phyloP scores from a whole-genome alignment of 495 filamentous ascomycete genomes.

The Lophiotrema nucula region DNA sequence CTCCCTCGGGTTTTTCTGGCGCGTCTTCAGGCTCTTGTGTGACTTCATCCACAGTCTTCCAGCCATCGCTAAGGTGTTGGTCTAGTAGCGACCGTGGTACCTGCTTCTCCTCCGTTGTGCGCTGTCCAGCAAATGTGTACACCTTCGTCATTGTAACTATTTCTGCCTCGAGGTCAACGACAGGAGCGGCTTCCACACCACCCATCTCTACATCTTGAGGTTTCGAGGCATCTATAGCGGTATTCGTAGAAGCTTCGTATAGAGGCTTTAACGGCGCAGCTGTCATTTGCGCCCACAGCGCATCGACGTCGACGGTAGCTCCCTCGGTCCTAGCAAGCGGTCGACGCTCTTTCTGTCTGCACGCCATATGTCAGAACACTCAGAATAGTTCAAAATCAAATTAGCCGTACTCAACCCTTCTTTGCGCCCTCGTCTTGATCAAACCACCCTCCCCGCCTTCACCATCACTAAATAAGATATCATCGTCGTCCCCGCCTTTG shows the following conservation, averaged over 20 bases:
- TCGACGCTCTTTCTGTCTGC: constrained; percentile 65
- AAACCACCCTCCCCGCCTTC: constrained; percentile 73
- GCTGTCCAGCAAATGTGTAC: constrained; percentile 88
- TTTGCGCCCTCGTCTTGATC: constrained; percentile 70
- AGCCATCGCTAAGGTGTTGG: constrained; percentile 59
- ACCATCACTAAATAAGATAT: constrained; percentile 34
- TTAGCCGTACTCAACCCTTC: constrained; percentile 38
- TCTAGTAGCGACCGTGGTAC: constrained; percentile 78
- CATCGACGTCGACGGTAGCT: constrained; percentile 85
- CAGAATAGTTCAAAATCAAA: no score
- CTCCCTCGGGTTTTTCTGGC: constrained; percentile 5
- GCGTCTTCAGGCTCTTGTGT: constrained; percentile 39
- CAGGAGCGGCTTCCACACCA: background rate
- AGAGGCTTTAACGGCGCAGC: constrained; percentile 27
- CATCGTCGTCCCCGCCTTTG: constrained; percentile 41
- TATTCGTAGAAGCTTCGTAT: background rate
- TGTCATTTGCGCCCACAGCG: constrained; percentile 79
- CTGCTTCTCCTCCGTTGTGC: constrained; percentile 76
- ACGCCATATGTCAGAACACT: constrained; percentile 6
- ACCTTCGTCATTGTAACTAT: constrained; percentile 82
- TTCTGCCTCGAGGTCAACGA: constrained; percentile 40
- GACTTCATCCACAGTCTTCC: constrained; percentile 33
- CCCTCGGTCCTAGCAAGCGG: constrained; percentile 61
- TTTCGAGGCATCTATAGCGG: background rate
- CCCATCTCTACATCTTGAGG: background rate